These are phyloP conservation scores for Bifiguratus adelaidae DNA, from an alignment of 192 early-diverging fungal species.

Conservation along the genomic window DNA sequence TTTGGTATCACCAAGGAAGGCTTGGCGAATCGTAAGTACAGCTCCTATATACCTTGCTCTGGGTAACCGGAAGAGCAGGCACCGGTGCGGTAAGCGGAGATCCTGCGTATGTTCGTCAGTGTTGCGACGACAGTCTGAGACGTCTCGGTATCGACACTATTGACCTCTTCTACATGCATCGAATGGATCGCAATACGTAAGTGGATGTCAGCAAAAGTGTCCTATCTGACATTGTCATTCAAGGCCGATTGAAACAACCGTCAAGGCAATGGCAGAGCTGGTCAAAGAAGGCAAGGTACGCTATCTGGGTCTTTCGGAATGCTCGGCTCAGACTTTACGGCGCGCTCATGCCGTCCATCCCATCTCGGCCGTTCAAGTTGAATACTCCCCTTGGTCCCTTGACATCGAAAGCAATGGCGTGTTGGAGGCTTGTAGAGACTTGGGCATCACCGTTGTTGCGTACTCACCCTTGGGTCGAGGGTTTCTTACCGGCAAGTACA, in stretches of 20 bases:
- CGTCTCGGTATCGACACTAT: conserved; percentile 15
- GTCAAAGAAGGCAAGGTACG: conserved; percentile 27
- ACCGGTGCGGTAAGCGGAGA: conserved; percentile 11
- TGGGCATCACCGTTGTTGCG: conserved; percentile 50
- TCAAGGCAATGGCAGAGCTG: conserved; percentile 22
- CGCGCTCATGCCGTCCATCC: conserved; percentile 60
- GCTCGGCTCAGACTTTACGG: conserved; percentile 43
- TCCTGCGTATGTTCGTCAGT: conserved; percentile 34
- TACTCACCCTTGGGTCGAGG: conserved; percentile 19
- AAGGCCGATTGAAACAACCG: conserved; percentile 20
- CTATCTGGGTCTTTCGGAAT: conserved; percentile 39
- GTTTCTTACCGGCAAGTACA: not conserved
- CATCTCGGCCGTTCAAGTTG: conserved; percentile 42
- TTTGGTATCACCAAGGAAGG: conserved; percentile 26
- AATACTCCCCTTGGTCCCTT: conserved; percentile 37
- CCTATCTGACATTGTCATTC: not conserved
- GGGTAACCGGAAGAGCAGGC: too few species aligned
- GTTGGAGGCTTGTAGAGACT: conserved; percentile 41
- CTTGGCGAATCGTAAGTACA: too few species aligned
- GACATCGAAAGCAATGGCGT: conserved; percentile 46
- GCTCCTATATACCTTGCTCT: too few species aligned
- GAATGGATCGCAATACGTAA: conserved; percentile 23
- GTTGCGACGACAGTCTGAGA: conserved; percentile 11
- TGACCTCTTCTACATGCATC: conserved; percentile 26
- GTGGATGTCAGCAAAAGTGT: too few species aligned